These are phyloP conservation scores for Vanrija humicola DNA, from an alignment of 1,284 basidiomycete species.

Conservation along the genomic window DNA sequence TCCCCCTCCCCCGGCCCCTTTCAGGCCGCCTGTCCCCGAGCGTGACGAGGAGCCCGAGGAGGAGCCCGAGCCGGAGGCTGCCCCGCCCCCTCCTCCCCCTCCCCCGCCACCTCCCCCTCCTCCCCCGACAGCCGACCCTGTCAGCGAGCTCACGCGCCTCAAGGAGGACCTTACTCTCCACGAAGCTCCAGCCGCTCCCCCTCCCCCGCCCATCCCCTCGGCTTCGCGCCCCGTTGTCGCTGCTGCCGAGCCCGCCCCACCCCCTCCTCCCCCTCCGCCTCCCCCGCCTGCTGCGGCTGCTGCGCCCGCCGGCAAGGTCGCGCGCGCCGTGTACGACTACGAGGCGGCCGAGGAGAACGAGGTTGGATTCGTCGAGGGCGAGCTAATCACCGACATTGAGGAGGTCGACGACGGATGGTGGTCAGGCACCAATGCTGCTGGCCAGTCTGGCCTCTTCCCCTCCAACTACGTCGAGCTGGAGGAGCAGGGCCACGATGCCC, in stretches of 20 bases:
- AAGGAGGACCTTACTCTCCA: conserved; percentile 43
- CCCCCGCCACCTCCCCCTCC: conserved; percentile 46
- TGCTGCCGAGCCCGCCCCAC: conserved; percentile 12
- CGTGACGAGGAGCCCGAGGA: conserved; percentile 12
- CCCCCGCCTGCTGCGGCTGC: neutral
- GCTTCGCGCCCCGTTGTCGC: conserved; percentile 22
- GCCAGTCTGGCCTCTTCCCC: conserved; percentile 62
- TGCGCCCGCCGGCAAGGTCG: conserved; percentile 41
- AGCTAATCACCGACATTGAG: conserved; percentile 74
- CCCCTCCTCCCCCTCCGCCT: conserved; percentile 1
- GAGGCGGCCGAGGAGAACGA: conserved; percentile 66
- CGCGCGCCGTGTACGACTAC: conserved; percentile 67
- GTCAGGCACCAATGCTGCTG: conserved; percentile 65
- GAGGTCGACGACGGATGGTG: conserved; percentile 80
- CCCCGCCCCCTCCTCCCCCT: conserved; percentile 19
- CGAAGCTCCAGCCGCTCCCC: conserved; percentile 28
- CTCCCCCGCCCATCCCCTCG: conserved; percentile 35
- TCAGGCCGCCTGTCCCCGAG: conserved; percentile 27
- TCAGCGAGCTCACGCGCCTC: conserved; percentile 39
- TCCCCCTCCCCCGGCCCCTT: conserved; percentile 26
- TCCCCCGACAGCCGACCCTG: conserved; percentile 50
- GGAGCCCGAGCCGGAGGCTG: conserved; percentile 3
- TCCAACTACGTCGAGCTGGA: conserved; percentile 76
- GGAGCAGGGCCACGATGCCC: conserved; percentile 44
- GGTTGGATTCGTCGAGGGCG: conserved; percentile 72